Evolutionary conservation across 768 basidiomycete genomes (phyloP).

Genomic region (Rhodotorula graminis): DNA sequence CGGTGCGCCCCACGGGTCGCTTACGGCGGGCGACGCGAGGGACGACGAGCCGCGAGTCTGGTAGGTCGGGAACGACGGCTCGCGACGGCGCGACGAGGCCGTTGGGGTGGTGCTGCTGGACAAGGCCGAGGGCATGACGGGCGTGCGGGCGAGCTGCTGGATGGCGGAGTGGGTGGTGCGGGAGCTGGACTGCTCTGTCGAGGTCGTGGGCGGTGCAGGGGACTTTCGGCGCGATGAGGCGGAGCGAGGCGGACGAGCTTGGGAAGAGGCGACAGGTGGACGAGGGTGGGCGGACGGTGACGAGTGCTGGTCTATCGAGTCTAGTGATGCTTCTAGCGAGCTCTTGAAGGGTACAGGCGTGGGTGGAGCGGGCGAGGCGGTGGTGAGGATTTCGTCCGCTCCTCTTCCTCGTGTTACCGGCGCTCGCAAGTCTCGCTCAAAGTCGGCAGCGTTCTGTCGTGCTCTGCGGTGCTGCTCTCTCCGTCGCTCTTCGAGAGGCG

Average conservation of each 20-base stretch:
- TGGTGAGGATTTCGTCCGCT: background rate
- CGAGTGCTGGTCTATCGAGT: background rate
- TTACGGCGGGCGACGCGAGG: background rate
- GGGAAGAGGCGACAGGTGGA: too few species aligned
- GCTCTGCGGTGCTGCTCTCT: too few species aligned
- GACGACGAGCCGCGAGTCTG: conserved; percentile 27
- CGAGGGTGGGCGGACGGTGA: too few species aligned
- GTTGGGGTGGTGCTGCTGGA: conserved; percentile 7
- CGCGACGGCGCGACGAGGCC: conserved; percentile 7
- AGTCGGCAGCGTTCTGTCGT: too few species aligned
- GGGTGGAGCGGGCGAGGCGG: background rate
- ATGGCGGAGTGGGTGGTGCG: background rate
- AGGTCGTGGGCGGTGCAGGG: background rate
- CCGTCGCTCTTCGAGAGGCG: too few species aligned
- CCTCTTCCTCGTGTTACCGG: too few species aligned
- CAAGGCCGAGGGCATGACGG: conserved; percentile 24
- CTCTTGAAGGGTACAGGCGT: background rate
- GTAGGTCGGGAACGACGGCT: conserved; percentile 8
- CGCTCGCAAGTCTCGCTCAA: too few species aligned
- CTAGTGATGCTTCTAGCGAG: background rate
- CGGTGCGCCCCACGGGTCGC: background rate
- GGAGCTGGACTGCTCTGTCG: background rate
- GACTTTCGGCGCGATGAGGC: background rate
- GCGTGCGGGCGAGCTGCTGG: background rate
- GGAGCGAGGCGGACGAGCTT: background rate